These are phyloP conservation scores for Plasmodium gonderi DNA, from an alignment of 169 alveolate genomes.

Conservation along the genomic window DNA sequence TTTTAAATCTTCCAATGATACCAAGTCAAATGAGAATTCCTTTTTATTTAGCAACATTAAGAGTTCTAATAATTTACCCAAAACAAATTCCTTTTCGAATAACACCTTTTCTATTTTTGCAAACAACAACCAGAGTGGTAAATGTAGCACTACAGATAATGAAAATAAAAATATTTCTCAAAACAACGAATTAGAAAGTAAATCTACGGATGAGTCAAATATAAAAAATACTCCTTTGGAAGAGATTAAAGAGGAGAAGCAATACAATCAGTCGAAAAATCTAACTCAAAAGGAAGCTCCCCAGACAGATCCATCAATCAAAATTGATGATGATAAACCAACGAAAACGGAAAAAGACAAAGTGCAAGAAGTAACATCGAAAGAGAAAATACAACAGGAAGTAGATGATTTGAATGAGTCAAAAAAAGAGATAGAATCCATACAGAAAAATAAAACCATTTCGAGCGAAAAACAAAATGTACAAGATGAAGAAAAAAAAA, in stretches of 20 bases:
- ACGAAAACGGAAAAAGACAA: slow-evolving; percentile 9
- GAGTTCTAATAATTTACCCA: not conserved
- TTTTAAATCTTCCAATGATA: slow-evolving; percentile 5
- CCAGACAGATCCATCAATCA: not conserved
- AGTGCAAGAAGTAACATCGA: not conserved
- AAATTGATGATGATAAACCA: not conserved
- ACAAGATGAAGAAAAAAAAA: slow-evolving; percentile 6
- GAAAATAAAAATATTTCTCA: not conserved
- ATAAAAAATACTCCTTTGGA: not conserved
- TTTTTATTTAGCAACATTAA: slow-evolving; percentile 20
- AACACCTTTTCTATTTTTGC: slow-evolving; percentile 4
- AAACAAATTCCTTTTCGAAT: slow-evolving; percentile 1
- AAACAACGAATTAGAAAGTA: not conserved
- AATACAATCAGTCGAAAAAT: not conserved
- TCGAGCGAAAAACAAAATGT: not conserved
- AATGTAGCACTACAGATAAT: not conserved
- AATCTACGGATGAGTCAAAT: not conserved
- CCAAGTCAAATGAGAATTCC: slow-evolving; percentile 14
- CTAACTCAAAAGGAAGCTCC: not conserved
- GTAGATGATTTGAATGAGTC: not conserved
- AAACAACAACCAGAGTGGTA: not conserved
- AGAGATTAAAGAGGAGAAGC: not conserved
- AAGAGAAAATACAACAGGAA: not conserved
- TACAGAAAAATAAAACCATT: not conserved
- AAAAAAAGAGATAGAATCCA: not conserved